These are phyloP conservation scores for Yamadazyma kitorensis DNA, from an alignment of 805 yeast genomes.

Conservation along the genomic window DNA sequence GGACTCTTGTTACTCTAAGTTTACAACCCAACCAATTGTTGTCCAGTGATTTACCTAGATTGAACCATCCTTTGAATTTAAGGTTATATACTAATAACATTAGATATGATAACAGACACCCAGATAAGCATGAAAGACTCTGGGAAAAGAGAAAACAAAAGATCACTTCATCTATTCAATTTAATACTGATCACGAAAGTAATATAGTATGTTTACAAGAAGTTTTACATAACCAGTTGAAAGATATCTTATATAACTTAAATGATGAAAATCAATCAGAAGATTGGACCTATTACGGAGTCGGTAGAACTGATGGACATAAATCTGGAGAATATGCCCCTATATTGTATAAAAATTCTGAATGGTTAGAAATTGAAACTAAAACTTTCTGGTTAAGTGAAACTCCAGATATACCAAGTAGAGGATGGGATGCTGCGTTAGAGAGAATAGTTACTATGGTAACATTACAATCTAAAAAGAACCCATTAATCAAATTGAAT, in stretches of 20 bases:
- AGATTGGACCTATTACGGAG: conserved; percentile 37
- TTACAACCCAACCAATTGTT: too few species aligned
- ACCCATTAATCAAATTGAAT: conserved; percentile 27
- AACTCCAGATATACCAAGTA: conserved; percentile 44
- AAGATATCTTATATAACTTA: conserved; percentile 22
- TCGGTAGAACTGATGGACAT: conserved; percentile 33
- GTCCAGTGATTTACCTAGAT: neutral
- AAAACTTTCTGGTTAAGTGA: conserved; percentile 41
- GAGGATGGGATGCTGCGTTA: conserved; percentile 44
- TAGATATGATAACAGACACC: conserved; percentile 38
- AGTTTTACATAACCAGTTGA: conserved; percentile 42
- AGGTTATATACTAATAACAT: conserved; percentile 44
- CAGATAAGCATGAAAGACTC: conserved; percentile 36
- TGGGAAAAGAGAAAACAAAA: conserved; percentile 43
- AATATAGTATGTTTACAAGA: conserved; percentile 43
- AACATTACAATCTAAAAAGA: conserved; percentile 26
- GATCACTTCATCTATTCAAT: conserved; percentile 24
- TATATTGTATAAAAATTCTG: conserved; percentile 27
- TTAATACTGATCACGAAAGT: conserved; percentile 21
- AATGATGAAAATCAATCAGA: conserved; percentile 20
- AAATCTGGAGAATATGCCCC: conserved; percentile 36
- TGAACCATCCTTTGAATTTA: conserved; percentile 11
- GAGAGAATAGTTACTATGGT: conserved; percentile 41
- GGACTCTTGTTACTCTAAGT: too few species aligned
- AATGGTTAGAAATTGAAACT: conserved; percentile 30